Evolutionary conservation across 2,329 filamentous ascomycete genomes (phyloP).

Genomic region (Parasarocladium wereldwijsianum): DNA sequence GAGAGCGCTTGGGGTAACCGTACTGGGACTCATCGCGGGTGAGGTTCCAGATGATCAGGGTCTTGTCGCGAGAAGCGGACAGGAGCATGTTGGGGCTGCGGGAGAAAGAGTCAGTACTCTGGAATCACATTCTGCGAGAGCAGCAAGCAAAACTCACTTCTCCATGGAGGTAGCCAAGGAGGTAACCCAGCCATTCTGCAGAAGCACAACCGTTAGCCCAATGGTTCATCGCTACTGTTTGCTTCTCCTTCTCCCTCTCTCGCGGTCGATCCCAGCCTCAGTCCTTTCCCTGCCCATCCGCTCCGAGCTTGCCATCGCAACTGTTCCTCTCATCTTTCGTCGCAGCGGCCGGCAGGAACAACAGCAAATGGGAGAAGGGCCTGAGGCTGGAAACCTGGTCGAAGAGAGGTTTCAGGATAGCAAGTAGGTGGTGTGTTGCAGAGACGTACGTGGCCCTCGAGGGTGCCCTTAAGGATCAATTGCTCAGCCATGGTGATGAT

Average conservation of each 20-base stretch:
- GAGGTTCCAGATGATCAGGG: slow-evolving; percentile 99
- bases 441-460: slow-evolving; percentile 79
- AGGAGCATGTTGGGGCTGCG: slow-evolving; percentile 96
- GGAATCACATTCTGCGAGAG: slow-evolving; percentile 3
- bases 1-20: slow-evolving; percentile 97
- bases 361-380: slow-evolving; percentile 7
- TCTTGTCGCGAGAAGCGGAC: slow-evolving; percentile 94
- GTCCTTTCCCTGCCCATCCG: too few relatives aligned
- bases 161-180: slow-evolving; percentile 96
- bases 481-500: slow-evolving; percentile 67
- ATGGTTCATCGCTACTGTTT: too few relatives aligned
- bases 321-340: slow-evolving; percentile 1
- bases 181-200: slow-evolving; percentile 91
- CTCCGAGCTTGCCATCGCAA: neutral
- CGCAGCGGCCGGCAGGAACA: slow-evolving; percentile 2
- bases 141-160: slow-evolving; percentile 51
- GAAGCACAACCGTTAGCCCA: slow-evolving; percentile 9
- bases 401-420: too few relatives aligned
- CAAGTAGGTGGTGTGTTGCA: too few relatives aligned
- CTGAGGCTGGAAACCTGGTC: too few relatives aligned
- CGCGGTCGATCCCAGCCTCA: too few relatives aligned
- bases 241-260: too few relatives aligned
- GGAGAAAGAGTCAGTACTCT: slow-evolving; percentile 7
- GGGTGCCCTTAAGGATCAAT: slow-evolving; percentile 90
- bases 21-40: slow-evolving; percentile 97